Conservation (phyloP, 768 basidiomycete species). For the Sporobolomyces pararoseus region DNA sequence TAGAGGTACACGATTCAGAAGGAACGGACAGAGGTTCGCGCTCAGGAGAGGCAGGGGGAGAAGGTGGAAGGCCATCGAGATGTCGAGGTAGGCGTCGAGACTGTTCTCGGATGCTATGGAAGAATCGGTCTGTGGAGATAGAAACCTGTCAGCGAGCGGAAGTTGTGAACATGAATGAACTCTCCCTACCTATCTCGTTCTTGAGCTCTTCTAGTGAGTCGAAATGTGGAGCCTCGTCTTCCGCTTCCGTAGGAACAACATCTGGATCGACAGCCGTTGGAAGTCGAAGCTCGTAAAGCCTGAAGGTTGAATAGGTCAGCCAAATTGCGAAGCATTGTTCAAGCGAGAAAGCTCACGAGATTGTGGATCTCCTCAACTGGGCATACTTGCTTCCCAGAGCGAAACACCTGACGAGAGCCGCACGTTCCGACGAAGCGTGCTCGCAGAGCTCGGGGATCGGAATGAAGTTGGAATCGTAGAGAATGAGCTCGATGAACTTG, state of each 20-base stretch:
- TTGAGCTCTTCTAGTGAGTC: neutral
- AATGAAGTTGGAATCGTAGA: conserved; percentile 33
- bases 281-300: conserved; percentile 35
- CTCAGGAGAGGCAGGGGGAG: neutral
- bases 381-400: neutral
- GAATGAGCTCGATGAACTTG: conserved; percentile 37
- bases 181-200: conserved; percentile 20
- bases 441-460: conserved; percentile 30
- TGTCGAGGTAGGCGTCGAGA: neutral
- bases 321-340: neutral
- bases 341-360: conserved; percentile 12
- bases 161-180: neutral
- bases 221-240: neutral
- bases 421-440: conserved; percentile 18
- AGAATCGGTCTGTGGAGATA: neutral
- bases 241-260: conserved; percentile 8
- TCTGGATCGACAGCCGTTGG: conserved; percentile 38
- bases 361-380: neutral
- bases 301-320: neutral
- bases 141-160: neutral
- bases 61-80: neutral
- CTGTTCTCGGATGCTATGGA: neutral
- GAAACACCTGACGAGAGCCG: conserved; percentile 30
- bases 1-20: neutral
- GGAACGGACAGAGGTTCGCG: neutral